Base-by-base conservation (phyloP, 805 yeast genomes). In the Ogataea corticis region DNA sequence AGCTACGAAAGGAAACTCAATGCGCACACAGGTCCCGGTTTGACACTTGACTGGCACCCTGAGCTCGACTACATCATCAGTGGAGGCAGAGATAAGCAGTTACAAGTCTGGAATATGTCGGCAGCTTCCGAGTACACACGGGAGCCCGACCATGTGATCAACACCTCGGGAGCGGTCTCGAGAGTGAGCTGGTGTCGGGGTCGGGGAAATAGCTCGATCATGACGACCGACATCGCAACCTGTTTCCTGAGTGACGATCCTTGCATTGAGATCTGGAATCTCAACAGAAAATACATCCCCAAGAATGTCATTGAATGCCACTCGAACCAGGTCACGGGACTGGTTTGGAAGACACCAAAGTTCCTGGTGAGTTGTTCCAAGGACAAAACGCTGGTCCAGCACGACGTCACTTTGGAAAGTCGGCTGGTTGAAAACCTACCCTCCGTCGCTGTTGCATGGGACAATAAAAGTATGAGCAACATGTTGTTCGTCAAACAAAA, bases 1-100 rank as follows among this genome's bases (percentile, higher is more conserved):
- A 70, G 69, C 40, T 71, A 71, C 40, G 97, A 92, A 56, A 71
- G 83, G 41, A 81, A 83, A 48, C 75, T 94, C 61, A 87, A 85
- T 56, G 95, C 96, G 3, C 98, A 92, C 61, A 79, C 89, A 2
- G 96, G 96, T 0, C 96, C 96, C 2, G 98, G 96, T 0, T 69
- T 91, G 14, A 80, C 95, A 4, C 65, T 94, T 4, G 90, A 88
- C 56, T 90, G 96, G 83, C 96, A 91, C 59, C 96, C 95, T 0
- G 83, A 81, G 31, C 62, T 75, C 30, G 96, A 91, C 51, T 87
- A 83, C 56, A 77, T 94, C 16, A 83, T 84, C 4, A 87, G 96
- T 16, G 97, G 97, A 13, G 99, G 99, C 7, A 75, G 97, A 56
- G 99, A 94, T 65, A 84, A 85, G 42, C 83, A 82, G 54, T 72